Evolutionary conservation across 306 rosid species (phyloP), one percentile per base, ranked within the genome.

Genomic region (Crotalaria pallida): DNA sequence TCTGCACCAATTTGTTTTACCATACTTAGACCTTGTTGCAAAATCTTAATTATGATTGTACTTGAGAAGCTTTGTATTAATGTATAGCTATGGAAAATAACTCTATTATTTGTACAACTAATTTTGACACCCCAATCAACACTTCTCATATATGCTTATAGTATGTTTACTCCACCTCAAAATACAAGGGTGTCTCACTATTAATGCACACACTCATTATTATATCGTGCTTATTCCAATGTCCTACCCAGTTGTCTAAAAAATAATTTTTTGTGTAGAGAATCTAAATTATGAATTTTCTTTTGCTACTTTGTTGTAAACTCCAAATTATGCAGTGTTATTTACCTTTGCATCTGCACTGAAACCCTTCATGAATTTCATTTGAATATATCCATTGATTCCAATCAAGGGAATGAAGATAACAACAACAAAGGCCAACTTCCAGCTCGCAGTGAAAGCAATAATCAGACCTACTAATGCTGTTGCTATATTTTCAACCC

Each of bases 391-490:
- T 27, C 88, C 91, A 27, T 79, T 85, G 4, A 87, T 13, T 57
- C 89, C 93, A 3, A 85, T 63, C 19, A 89, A 67, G 61, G 91
- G 93, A 74, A 84, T 44, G 64, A 89, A 34, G 34, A 72, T 62
- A n/a, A 87, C 85, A 65, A 89, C 2, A 43, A 87, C 69, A 3
- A 85, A 47, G 0, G 96, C 88, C 73, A 89, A 58, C 67, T 83
- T 73, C 96, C 96, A 89, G 69, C 85, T 73, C 5, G 96, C 88
- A 45, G 33, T n/a, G 45, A 78, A 89, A 49, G 96, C 93, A 56
- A 89, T 85, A 10, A 85, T 57, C 67, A 89, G 34, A 68, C 93
- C 96, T 2, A 89, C 58, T 49, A 84, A 17, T 34, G 71, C 81
- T 16, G 93, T 41, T 6, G 89, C 88, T 48, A 66, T 18, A 58